phyloP scores from a whole-genome alignment of 371 early-diverging fungal genomes.

The Rhizopus delemar region DNA sequence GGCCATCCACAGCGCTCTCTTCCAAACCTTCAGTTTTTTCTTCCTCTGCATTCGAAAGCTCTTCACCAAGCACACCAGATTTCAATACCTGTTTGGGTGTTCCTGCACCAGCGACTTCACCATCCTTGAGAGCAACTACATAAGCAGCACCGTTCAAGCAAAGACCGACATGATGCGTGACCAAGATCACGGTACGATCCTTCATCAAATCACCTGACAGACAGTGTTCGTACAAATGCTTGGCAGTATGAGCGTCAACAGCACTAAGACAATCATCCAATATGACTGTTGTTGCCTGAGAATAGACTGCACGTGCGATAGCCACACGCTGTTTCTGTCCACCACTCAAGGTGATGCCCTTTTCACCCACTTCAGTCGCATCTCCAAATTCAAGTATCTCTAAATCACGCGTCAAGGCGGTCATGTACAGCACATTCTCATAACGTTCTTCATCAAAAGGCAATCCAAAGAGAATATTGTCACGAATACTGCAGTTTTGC shows the following conservation, averaged over 20 bases:
- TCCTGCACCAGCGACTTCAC: conserved; percentile 64
- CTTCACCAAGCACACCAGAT: conserved; percentile 54
- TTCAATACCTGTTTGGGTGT: conserved; percentile 44
- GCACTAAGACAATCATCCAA: conserved; percentile 86
- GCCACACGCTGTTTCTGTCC: conserved; percentile 81
- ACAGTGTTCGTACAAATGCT: conserved; percentile 72
- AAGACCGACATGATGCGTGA: conserved; percentile 81
- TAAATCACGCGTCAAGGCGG: conserved; percentile 80
- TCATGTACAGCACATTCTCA: conserved; percentile 60
- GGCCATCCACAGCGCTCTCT: conserved; percentile 36
- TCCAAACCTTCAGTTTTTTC: conserved; percentile 13
- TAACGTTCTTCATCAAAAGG: conserved; percentile 69
- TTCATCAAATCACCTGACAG: conserved; percentile 67
- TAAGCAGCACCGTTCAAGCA: conserved; percentile 70
- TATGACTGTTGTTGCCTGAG: conserved; percentile 67
- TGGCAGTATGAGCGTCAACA: conserved; percentile 86
- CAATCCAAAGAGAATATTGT: conserved; percentile 82
- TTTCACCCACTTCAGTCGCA: conserved; percentile 87
- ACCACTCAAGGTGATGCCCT: conserved; percentile 86
- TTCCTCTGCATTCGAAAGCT: conserved; percentile 29
- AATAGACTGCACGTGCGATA: conserved; percentile 81
- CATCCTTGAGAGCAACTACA: conserved; percentile 71
- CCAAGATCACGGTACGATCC: conserved; percentile 82
- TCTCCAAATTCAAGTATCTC: conserved; percentile 85
- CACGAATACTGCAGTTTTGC: conserved; percentile 75